phyloP scores from a whole-genome alignment of 805 yeast species.

The Saturnispora hagleri region DNA sequence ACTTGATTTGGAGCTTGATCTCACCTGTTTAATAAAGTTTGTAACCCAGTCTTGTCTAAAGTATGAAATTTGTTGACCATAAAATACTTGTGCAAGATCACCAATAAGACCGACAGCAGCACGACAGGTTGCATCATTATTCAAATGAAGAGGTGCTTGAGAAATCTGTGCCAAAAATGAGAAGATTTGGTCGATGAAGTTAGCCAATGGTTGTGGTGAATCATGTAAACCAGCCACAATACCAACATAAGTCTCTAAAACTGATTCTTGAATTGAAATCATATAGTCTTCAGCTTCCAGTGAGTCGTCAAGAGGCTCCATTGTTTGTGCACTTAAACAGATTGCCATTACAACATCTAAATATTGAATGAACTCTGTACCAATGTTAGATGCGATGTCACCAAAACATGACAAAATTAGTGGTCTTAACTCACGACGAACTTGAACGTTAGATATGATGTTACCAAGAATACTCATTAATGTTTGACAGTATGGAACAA shows the following conservation, averaged over 20 bases:
- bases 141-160: slow-evolving; percentile 48
- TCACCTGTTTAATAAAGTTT: slow-evolving; percentile 63
- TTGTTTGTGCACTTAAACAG: slow-evolving; percentile 54
- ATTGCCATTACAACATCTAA: slow-evolving; percentile 71
- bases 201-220: slow-evolving; percentile 53
- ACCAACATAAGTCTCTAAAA: slow-evolving; percentile 94
- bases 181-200: slow-evolving; percentile 62
- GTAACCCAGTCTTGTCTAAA: slow-evolving; percentile 74
- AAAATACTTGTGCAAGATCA: slow-evolving; percentile 82
- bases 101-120: slow-evolving; percentile 88
- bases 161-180: slow-evolving; percentile 54
- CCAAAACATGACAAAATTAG: slow-evolving; percentile 89
- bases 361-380: slow-evolving; percentile 66
- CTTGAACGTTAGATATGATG: slow-evolving; percentile 54
- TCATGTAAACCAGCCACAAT: slow-evolving; percentile 82
- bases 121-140: slow-evolving; percentile 65
- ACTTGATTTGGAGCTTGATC: slow-evolving; percentile 51
- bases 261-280: slow-evolving; percentile 67
- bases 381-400: slow-evolving; percentile 87
- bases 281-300: slow-evolving; percentile 73
- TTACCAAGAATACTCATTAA: slow-evolving; percentile 79
- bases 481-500: slow-evolving; percentile 67
- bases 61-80: slow-evolving; percentile 62
- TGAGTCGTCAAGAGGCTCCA: slow-evolving; percentile 54
- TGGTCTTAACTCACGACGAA: slow-evolving; percentile 78